phyloP scores from a whole-genome alignment of 805 yeast genomes.

The Starmerella powellii region DNA sequence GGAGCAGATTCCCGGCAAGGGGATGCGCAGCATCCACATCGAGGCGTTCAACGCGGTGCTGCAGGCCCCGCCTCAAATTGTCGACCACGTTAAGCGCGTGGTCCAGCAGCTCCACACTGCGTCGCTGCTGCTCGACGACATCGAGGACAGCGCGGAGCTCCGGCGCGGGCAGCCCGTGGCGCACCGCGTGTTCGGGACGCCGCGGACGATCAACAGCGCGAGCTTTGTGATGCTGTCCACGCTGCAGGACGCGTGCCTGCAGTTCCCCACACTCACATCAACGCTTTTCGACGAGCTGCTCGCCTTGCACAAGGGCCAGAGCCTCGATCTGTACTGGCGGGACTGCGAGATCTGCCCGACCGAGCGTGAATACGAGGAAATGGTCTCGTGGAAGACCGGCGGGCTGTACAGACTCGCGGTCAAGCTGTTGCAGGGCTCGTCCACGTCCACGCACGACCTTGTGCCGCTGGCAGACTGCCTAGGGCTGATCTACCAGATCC shows the following conservation, averaged over 20 bases:
- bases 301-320: slow-evolving; percentile 80
- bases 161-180: slow-evolving; percentile 74
- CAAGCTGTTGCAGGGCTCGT: slow-evolving; percentile 40
- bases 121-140: slow-evolving; percentile 68
- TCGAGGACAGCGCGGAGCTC: slow-evolving; percentile 62
- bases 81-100: slow-evolving; percentile 35
- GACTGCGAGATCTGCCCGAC: slow-evolving; percentile 49
- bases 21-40: slow-evolving; percentile 40
- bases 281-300: slow-evolving; percentile 60
- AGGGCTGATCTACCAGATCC: slow-evolving; percentile 76
- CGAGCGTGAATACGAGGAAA: slow-evolving; percentile 52
- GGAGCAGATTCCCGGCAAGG: slow-evolving; percentile 43
- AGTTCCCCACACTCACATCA: slow-evolving; percentile 29
- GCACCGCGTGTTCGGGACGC: slow-evolving; percentile 62
- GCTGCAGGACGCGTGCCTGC: slow-evolving; percentile 37
- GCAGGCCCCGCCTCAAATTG: slow-evolving; percentile 31
- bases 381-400: slow-evolving; percentile 85
- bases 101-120: slow-evolving; percentile 56
- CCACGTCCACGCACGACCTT: slow-evolving; percentile 26
- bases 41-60: slow-evolving; percentile 44
- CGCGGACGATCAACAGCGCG: slow-evolving; percentile 72
- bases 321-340: slow-evolving; percentile 80
- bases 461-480: slow-evolving; percentile 57
- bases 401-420: slow-evolving; percentile 73
- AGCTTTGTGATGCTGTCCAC: slow-evolving; percentile 72